A percentile compares a stretch with the other conserved stretches of the same genome.
Conservation (phyloP, 108 stramenopile genomes). For the Bacterosira constricta region DNA sequence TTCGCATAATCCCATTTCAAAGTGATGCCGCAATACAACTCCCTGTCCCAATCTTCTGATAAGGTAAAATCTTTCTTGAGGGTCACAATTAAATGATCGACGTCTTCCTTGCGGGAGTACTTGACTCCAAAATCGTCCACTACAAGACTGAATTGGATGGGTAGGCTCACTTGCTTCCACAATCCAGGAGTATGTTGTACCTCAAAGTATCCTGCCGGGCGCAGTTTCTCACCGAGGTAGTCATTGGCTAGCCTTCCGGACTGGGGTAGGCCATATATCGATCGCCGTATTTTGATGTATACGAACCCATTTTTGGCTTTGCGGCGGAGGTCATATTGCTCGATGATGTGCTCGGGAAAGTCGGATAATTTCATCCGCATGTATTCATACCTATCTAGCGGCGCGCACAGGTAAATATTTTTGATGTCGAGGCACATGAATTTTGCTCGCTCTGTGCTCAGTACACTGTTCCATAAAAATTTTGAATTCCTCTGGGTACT, state of each 20-base stretch:
- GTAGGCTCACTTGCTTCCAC: too few species aligned
- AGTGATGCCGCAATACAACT: too few species aligned
- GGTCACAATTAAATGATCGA: too few species aligned
- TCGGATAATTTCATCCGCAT: conserved; percentile 32
- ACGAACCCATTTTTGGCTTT: conserved; percentile 1
- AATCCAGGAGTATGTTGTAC: too few species aligned
- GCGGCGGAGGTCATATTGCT: conserved; percentile 37
- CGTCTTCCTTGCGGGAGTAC: too few species aligned
- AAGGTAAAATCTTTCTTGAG: too few species aligned
- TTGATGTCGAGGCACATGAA: conserved; percentile 47
- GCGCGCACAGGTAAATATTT: conserved; percentile 52
- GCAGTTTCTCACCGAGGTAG: conserved; percentile 10
- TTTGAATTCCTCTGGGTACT: conserved; percentile 42
- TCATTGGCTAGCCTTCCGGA: conserved; percentile 48
- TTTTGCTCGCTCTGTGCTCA: conserved; percentile 37
- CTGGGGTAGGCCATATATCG: conserved; percentile 56
- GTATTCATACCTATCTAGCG: conserved; percentile 45
- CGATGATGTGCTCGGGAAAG: conserved; percentile 32
- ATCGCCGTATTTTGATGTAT: conserved; percentile 22
- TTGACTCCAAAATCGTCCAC: too few species aligned
- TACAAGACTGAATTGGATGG: too few species aligned
- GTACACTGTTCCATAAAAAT: conserved; percentile 49
- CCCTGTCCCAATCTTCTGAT: too few species aligned
- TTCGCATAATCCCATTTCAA: too few species aligned
- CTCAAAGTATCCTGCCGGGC: too few species aligned